Evolutionary conservation across 257 asterid genomes (phyloP), one percentile per base, ranked within the genome.

Genomic region (Penstemon newberryi): DNA sequence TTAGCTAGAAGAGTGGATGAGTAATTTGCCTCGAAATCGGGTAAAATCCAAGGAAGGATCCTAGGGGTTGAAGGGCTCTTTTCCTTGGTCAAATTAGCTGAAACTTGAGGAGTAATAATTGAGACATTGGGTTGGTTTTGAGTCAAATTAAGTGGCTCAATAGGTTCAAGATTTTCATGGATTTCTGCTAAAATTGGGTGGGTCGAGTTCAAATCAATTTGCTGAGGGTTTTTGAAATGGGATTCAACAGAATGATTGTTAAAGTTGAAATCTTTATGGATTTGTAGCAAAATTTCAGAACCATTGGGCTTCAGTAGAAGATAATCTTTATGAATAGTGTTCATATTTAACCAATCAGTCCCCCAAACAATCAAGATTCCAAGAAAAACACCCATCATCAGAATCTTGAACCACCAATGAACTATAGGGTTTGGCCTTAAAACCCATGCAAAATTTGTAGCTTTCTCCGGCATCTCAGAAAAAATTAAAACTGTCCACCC

Each of bases 321-420:
- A 51, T 77, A 81, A 78, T 81, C 67, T 12, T 76, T 83, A 45
- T 72, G 79, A 18, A 82, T 67, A 43, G 67, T 69, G 64, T 72
- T 69, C 46, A 70, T 47, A 67, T 33, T 73, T 4, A 84, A 47
- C 46, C 87, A 87, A 79, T 83, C 89, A 54, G 74, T 59, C 33
- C 79, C 71, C 85, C 88, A 84, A 10, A 86, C 58, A 70, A 84
- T 74, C 81, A 84, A 57, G 71, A 92, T 56, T 50, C 82, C 95
- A 73, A 86, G 78, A 70, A 86, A 73, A 39, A 85, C 74, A 60
- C 77, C 83, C 58, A 78, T n/a, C 5, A 79, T 56, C 52, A 90
- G 65, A 65, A 88, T 56, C 77, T 75, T 88, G 74, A 93, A 86
- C 79, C 87, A 77, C 87, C 85, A 73, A 54, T 85, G 85, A 64